Evolutionary conservation across 768 basidiomycete genomes (phyloP).

Genomic region (Nidularia pulvinata): DNA sequence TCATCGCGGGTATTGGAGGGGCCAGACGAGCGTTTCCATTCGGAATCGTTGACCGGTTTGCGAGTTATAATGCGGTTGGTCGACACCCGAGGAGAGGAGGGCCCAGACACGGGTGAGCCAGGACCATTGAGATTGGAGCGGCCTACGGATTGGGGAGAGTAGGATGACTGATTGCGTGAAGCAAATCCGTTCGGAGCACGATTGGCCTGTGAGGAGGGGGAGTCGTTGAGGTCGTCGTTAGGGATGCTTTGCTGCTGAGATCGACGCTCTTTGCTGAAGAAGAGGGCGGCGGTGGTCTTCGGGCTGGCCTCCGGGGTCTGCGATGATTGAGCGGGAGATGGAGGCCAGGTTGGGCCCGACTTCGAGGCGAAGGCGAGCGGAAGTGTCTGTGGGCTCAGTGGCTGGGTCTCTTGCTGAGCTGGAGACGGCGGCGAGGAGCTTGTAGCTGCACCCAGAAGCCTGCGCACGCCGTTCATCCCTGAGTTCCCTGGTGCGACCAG

Average conservation of each 20-base stretch:
- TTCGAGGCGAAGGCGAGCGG: slow-evolving; percentile 19
- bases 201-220: slow-evolving; percentile 16
- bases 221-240: slow-evolving; percentile 17
- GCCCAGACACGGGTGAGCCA: slow-evolving; percentile 29
- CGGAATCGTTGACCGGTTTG: slow-evolving; percentile 26
- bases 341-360: slow-evolving; percentile 42
- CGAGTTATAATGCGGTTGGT: slow-evolving; percentile 26
- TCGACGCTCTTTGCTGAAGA: slow-evolving; percentile 51
- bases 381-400: slow-evolving; percentile 11
- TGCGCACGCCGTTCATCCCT: slow-evolving; percentile 71
- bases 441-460: slow-evolving; percentile 50
- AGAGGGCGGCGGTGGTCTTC: slow-evolving; percentile 41
- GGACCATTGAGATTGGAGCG: background rate
- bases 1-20: slow-evolving; percentile 72
- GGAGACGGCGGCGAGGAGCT: slow-evolving; percentile 22
- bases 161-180: slow-evolving; percentile 3
- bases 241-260: slow-evolving; percentile 22
- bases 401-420: slow-evolving; percentile 11
- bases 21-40: slow-evolving; percentile 40
- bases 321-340: slow-evolving; percentile 34
- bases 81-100: slow-evolving; percentile 35
- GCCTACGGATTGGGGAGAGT: slow-evolving; percentile 3
- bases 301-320: slow-evolving; percentile 20
- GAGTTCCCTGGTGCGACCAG: too few species aligned
- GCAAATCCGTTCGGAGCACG: slow-evolving; percentile 10